phyloP scores from a whole-genome alignment of 2,329 filamentous ascomycete genomes.

The Penicillium freii region DNA sequence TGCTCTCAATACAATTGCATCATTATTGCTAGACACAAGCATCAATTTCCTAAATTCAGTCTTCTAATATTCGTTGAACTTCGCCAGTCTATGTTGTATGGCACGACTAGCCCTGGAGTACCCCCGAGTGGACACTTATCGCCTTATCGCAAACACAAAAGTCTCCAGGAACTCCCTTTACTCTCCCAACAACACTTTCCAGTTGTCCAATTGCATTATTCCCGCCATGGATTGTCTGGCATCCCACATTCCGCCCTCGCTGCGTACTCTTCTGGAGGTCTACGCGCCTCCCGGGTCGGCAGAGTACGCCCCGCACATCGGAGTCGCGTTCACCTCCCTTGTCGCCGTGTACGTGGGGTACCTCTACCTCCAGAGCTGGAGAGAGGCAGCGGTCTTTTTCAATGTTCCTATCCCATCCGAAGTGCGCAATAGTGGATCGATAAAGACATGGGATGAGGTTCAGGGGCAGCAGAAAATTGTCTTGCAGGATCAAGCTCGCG shows the following conservation, averaged over 20 bases:
- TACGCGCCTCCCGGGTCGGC: conserved; percentile 14
- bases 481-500: conserved; percentile 39
- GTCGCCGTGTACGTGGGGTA: conserved; percentile 34
- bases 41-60: background rate
- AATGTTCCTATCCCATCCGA: conserved; percentile 40
- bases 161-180: conserved; percentile 36
- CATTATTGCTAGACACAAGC: background rate
- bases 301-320: conserved; percentile 26
- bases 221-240: conserved; percentile 28
- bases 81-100: background rate
- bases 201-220: conserved; percentile 18
- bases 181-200: conserved; percentile 26
- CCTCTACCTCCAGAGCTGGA: conserved; percentile 28
- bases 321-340: conserved; percentile 31
- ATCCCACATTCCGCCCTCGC: conserved; percentile 21
- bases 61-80: background rate
- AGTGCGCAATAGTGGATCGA: conserved; percentile 31
- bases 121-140: background rate
- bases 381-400: conserved; percentile 39
- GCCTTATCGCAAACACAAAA: conserved; percentile 17
- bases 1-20: background rate
- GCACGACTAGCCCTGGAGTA: background rate
- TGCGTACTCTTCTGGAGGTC: conserved; percentile 21
- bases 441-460: conserved; percentile 38
- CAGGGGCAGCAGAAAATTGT: conserved; percentile 35